Percentiles rank a stretch among this genome's conserved stretches.
phyloP scores from a whole-genome alignment of 2,329 filamentous ascomycete genomes.

The Didymella segeticola region DNA sequence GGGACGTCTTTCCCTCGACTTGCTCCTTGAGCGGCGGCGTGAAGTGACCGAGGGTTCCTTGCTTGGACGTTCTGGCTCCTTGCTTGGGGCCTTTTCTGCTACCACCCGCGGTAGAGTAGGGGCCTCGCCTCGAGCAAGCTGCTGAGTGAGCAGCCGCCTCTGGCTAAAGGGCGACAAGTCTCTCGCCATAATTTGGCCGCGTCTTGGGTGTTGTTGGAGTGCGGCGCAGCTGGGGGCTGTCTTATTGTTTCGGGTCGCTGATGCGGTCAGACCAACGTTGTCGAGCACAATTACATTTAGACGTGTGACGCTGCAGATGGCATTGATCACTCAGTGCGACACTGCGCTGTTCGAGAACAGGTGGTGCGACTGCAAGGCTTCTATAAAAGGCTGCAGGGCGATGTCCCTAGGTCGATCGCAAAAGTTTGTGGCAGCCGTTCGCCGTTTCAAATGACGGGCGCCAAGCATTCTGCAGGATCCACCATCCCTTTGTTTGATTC shows the following conservation, averaged over 20 bases:
- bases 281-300: not conserved
- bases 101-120: conserved; percentile 25
- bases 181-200: conserved; percentile 28
- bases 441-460: conserved; percentile 14
- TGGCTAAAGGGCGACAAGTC: conserved; percentile 44
- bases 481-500: no score
- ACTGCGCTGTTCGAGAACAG: not conserved
- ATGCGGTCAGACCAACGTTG: not conserved
- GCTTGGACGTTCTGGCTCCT: conserved; percentile 17
- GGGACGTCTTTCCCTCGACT: conserved; percentile 19
- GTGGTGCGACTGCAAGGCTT: conserved; percentile 4
- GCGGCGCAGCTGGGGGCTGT: conserved; percentile 2
- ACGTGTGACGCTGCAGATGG: not conserved
- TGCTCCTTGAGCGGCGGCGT: conserved; percentile 25
- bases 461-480: no score
- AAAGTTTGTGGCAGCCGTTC: conserved; percentile 16
- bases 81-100: conserved; percentile 17
- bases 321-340: conserved; percentile 1
- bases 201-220: not conserved
- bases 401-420: not conserved
- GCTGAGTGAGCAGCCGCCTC: conserved; percentile 38
- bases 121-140: conserved; percentile 27
- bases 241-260: conserved; percentile 6
- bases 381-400: conserved; percentile 7
- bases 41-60: conserved; percentile 20